Evolutionary conservation across 441 rosid species (phyloP), one percentile per base, ranked within the genome.

Genomic region (Syzygium malaccense): DNA sequence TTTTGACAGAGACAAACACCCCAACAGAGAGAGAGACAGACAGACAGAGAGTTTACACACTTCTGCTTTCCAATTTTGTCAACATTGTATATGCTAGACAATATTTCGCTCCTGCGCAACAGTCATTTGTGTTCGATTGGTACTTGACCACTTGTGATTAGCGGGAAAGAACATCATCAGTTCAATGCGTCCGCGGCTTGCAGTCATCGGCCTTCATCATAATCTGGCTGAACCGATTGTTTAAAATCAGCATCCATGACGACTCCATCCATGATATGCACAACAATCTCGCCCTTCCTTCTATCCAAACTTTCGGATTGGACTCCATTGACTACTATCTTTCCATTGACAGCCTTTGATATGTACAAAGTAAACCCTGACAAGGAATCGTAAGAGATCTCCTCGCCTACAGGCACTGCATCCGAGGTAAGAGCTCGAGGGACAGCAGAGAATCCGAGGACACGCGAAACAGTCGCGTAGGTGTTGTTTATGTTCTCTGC

Each of bases 171-270:
- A 71, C 23, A 71, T 37, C 80, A 37, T 11, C 51, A 12, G 28
- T 37, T 75, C 51, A 75, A 41, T 6, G 17, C 51, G 17, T 6
- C 28, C 9, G 4, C 4, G 83, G n/a, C 83, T 75, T 41, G 83
- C 51, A 0, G 51, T 75, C 83, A 41, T 75, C 17, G 13, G 83
- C 83, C 93, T 85, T 91, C 92, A 32, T 15, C 56, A 78, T 90
- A 28, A 90, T 92, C 93, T 90, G 94, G 91, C 87, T 88, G 91
- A 79, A 95, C 91, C 1, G 98, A 93, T 26, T 92, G 96, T 83
- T 95, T 93, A 62, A 95, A 96, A 78, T 94, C 96, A 37, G 95
- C 93, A 91, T 95, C 98, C 98, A 95, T 95, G 23, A 95, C 37
- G 5, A 93, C 95, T 51, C 97, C 98, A 92, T 95, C 94, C 94